Evolutionary conservation across 2,329 filamentous ascomycete species (phyloP), one percentile per base, ranked within the genome.

Genomic region (Trichoderma sp.): DNA sequence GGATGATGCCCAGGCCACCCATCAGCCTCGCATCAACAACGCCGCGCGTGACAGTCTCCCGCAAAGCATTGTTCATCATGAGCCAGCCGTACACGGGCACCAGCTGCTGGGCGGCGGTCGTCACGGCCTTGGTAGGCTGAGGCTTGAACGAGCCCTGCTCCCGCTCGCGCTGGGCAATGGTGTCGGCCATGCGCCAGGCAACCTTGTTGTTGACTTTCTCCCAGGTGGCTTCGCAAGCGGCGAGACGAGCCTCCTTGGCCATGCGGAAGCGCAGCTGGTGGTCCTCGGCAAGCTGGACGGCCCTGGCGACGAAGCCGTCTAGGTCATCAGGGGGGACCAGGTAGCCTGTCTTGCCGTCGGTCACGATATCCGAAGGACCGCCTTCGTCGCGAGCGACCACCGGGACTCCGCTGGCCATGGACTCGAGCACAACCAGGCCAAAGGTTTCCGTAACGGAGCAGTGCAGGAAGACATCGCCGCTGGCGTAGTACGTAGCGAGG

Each of bases 391-490:
- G 82, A 3, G 88, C 88, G 60, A 91, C 80, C 26, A 91, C 88
- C 0, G 88, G 88, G 2, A 91, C 81, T 3, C 88, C 87, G 68
- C 87, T 89, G 0, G 88, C 88, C 88, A 91, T 90, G 3, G 86
- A 85, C 74, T 90, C 88, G 2, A 90, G 78, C 1, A 90, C 88
- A 0, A 91, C 88, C 10, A 91, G 78, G 0, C 88, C 88, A 73
- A 91, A 90, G 0, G 88, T 91, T 74, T 91, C 88, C 0, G 88
- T 90, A 65, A 90, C 79, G 24, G 86, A 90, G 75, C 87, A 90
- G 76, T 91, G 88, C 15, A 91, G 75, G 72, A 91, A 90, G n/a
- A 91, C 69, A 71, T 91, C 88, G 0, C 84, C 88, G 3, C 84
- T 85, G 2, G 89, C 88, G 69, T 90, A 91, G 10, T 85, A 83